Base-by-base conservation (phyloP, 257 asterid species). In the Eucommia ulmoides region DNA sequence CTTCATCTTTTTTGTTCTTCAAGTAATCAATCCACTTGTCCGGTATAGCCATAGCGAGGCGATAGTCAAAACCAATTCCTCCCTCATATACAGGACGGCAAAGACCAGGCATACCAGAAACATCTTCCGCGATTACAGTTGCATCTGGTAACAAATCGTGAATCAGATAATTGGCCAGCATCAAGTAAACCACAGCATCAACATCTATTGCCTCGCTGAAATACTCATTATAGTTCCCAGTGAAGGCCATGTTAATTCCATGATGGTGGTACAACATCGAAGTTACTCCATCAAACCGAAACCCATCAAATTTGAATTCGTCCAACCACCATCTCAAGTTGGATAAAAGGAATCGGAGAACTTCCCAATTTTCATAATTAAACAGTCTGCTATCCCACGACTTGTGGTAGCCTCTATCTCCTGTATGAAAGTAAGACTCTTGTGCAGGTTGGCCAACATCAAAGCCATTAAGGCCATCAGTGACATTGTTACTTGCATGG, bases 11-110 rank as follows among this genome's bases (percentile, higher is more conserved):
- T 74, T 83, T 82, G 56, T 89, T 89, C 79, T 80, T 89, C 63
- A 86, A 26, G 61, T 76, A 76, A 59, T 82, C 93, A 56, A 89
- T 83, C 98, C 96, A 89, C 76, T 72, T 80, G 65, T 89, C 98
- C n/a, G 98, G 98, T 54, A 89, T 73, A 46, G 92, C 96, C 98
- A 89, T 89, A 24, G 98, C 94, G 49, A 89, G 78, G 47, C 96
- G 96, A 68, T 78, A 89, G 69, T 82, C 93, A 72, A 85, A 89
- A 66, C 98, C 96, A 51, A 77, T 72, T 44, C 98, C 98, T 21
- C 96, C 96, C 55, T 89, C 96, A 19, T 79, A 71, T 24, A 78
- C 88, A 26, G 79, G 83, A 29, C 86, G 76, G 45, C 98, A 67
- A 58, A 89, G 82, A 51, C 96, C 98, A 18, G 98, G 98, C 92